phyloP scores from a whole-genome alignment of 108 stramenopile genomes.

The Pseudonitzschia pungens region DNA sequence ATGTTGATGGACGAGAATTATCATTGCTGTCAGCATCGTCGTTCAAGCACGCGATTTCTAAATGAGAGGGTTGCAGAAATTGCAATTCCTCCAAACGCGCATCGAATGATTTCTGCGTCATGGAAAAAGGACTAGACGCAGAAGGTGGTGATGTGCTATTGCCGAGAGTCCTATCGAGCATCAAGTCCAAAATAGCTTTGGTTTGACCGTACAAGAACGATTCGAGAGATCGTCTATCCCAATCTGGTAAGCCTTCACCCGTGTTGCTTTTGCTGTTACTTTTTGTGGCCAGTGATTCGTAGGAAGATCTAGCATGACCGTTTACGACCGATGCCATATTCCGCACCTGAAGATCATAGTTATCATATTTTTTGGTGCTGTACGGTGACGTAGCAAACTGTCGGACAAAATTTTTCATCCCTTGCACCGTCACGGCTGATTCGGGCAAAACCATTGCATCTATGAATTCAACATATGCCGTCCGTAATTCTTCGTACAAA shows the following conservation, averaged over 20 bases:
- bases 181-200: conserved; percentile 4
- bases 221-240: conserved; percentile 44
- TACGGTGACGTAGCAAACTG: background rate
- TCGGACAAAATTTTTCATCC: conserved; percentile 49
- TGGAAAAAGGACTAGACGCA: conserved; percentile 21
- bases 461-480: conserved; percentile 39
- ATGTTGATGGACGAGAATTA: background rate
- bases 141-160: background rate
- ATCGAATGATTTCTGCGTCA: conserved; percentile 30
- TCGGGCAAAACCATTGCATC: conserved; percentile 39
- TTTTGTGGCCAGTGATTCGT: conserved; percentile 13
- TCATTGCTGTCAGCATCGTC: conserved; percentile 9
- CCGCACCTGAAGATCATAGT: background rate
- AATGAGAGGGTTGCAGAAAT: conserved; percentile 70
- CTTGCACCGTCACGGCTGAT: conserved; percentile 48
- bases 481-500: conserved; percentile 18
- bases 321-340: conserved; percentile 20
- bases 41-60: conserved; percentile 71
- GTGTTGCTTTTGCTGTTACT: background rate
- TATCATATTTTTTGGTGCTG: background rate
- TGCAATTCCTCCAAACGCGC: conserved; percentile 41
- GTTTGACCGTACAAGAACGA: conserved; percentile 56
- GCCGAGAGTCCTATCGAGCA: conserved; percentile 7
- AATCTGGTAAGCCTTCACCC: background rate
- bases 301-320: conserved; percentile 23